phyloP scores from a whole-genome alignment of 2,329 filamentous ascomycete species.

The Xenosphaeropsis pyriputrescens region DNA sequence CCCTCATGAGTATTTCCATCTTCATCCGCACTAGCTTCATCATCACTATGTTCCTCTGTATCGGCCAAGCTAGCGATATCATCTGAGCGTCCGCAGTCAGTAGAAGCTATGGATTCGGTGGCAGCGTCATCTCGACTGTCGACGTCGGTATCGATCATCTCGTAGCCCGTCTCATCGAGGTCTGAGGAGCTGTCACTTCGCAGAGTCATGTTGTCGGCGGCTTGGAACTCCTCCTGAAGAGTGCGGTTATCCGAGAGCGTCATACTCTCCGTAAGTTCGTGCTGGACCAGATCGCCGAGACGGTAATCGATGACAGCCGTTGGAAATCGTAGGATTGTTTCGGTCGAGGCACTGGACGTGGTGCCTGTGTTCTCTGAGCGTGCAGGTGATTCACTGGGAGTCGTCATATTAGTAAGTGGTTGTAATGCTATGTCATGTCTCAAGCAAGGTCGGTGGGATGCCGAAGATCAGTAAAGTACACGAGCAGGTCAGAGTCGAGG shows the following conservation, averaged over 20 bases:
- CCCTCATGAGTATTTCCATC: slow-evolving; percentile 7
- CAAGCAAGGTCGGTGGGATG: too few species aligned
- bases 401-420: too few species aligned
- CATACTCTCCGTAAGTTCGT: slow-evolving; percentile 12
- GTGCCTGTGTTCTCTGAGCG: too few species aligned
- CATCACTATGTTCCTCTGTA: slow-evolving; percentile 17
- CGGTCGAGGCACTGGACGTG: too few species aligned
- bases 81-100: slow-evolving; percentile 17
- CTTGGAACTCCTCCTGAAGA: too few species aligned
- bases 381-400: too few species aligned
- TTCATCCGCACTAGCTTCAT: slow-evolving; percentile 11
- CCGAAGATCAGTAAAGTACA: too few species aligned
- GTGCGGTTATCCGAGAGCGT: slow-evolving; percentile 3
- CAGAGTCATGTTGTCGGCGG: too few species aligned
- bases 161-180: slow-evolving; percentile 18
- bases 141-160: slow-evolving; percentile 19
- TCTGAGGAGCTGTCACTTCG: neutral
- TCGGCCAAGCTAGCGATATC: slow-evolving; percentile 20
- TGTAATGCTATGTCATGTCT: too few species aligned
- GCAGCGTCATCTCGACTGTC: slow-evolving; percentile 18
- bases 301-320: slow-evolving; percentile 11
- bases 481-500: too few species aligned
- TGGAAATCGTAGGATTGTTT: slow-evolving; percentile 10
- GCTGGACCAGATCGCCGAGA: slow-evolving; percentile 15
- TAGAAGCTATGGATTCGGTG: slow-evolving; percentile 19